Evolutionary conservation across 1,284 basidiomycete species (phyloP), one percentile per base, ranked within the genome.

Genomic region (Leccinum holopus): DNA sequence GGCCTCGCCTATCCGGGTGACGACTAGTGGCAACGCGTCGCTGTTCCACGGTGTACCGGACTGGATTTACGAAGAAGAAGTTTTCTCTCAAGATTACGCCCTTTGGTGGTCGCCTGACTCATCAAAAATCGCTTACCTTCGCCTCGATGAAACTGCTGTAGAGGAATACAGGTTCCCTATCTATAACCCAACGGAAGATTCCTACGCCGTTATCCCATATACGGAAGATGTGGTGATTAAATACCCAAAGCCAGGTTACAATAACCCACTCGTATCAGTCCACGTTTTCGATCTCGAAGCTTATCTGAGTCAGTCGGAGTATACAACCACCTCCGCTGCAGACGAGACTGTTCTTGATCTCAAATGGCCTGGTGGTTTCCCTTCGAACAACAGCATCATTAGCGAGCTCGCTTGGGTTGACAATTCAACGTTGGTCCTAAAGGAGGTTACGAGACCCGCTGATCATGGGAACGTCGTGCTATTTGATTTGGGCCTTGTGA

Each of bases 21-120:
- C 97, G 1, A 78, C 81, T 1, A 87, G 89, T 25, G 97, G 96
- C 1, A 92, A 90, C 54, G 81, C 85, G 0, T 91, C 91, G 0
- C 81, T 95, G 33, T 98, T 98, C 81, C 90, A 98, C 70, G 97
- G 95, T 6, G 90, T 98, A 0, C 93, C 95, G 0, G 95, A 97
- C 75, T 98, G 97, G 94, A 95, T 97, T 6, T 97, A 97, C 75
- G 95, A 98, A 75, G 95, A 98, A 75, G 95, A 98, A 74, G 85
- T 98, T 28, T 92, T 95, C 67, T 78, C 81, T 5, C 73, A 78
- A 39, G 87, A 95, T 69, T 87, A 77, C 58, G 89, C 95, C 0
- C 80, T 97, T 7, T 98, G 95, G 95, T 98, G 94, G 90, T 90
- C 91, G 32, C 95, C 95, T 0, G 86, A 92, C 67, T 89, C 90